Evolutionary conservation across 805 yeast species (phyloP), one percentile per base, ranked within the genome.

Genomic region (Starmerella davenportii): DNA sequence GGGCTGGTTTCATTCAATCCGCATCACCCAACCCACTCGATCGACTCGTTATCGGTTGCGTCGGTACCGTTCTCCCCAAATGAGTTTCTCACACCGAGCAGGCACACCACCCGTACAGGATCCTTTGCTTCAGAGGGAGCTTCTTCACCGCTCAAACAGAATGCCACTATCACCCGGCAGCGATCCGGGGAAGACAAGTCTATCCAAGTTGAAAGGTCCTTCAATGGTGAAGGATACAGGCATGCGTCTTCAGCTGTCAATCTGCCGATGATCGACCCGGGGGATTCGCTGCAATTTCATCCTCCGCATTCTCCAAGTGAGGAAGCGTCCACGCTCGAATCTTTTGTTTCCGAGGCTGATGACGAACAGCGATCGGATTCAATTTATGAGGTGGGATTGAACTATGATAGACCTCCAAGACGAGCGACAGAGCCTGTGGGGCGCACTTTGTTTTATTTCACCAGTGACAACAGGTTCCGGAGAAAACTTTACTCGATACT

Each of bases 391-490:
- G 18, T 21, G 18, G 30, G 16, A 14, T 17, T 4, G 15, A 21
- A 34, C n/a, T 21, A n/a, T 29, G 24, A 3, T 11, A 14, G 14
- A 3, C 5, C 13, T 25, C 28, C 17, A 17, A 21, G 13, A 16
- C 3, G n/a, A n/a, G n/a, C n/a, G n/a, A n/a, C 21, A 36, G 38
- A 20, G 16, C 43, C 48, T 5, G 20, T 32, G 13, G 54, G 54
- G 11, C 43, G 54, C 4, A 38, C 54, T 1, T 37, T 50, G n/a
- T 49, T 48, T 25, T 33, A 29, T 11, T 51, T 51, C 24, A 30
- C 30, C 5, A 16, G 43, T 4, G 16, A 30, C 4, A 34, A 35
- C 21, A 30, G 21, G 2, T 13, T 48, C 14, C 34, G 54, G 3
- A 20, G 24, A 4, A n/a, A 21, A 14, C 27, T 40, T 5, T 43